These are phyloP conservation scores for Agaricus subrufescens DNA, from an alignment of 768 basidiomycete species.

Conservation along the genomic window DNA sequence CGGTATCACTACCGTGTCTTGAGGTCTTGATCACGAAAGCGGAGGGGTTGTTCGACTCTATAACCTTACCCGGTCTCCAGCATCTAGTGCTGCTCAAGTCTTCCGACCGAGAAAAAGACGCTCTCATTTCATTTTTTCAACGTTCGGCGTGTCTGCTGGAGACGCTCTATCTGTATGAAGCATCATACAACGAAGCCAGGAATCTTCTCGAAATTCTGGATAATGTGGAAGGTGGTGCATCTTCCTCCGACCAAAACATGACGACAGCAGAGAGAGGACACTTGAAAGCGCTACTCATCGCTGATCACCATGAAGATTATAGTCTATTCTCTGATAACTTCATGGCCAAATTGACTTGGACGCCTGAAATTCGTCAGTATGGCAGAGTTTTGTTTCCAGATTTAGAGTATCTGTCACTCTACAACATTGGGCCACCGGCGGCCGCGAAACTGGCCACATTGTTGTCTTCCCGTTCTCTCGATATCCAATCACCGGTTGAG, in stretches of 20 bases:
- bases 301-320: neutral
- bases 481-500: no score
- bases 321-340: neutral
- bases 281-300: neutral
- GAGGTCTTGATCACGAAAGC: conserved; percentile 1
- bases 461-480: neutral
- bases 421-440: conserved; percentile 1
- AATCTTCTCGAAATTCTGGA: conserved; percentile 11
- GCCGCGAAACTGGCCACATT: neutral
- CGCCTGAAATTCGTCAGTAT: neutral
- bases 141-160: conserved; percentile 11
- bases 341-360: conserved; percentile 3
- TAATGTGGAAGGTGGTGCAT: neutral
- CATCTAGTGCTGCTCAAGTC: conserved; percentile 6
- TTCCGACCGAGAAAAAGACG: conserved; percentile 1
- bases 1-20: neutral
- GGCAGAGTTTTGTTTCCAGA: neutral
- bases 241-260: neutral
- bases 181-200: neutral
- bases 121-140: conserved; percentile 4
- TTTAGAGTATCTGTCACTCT: conserved; percentile 3
- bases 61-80: conserved; percentile 2
- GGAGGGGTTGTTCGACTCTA: neutral
- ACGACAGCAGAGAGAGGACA: neutral
- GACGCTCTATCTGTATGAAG: conserved; percentile 11